A percentile compares a stretch with the other conserved stretches of the same genome.
Evolutionary conservation across 176 grass and related monocot genomes (phyloP).

Genomic region (Cenchrus purpureus): DNA sequence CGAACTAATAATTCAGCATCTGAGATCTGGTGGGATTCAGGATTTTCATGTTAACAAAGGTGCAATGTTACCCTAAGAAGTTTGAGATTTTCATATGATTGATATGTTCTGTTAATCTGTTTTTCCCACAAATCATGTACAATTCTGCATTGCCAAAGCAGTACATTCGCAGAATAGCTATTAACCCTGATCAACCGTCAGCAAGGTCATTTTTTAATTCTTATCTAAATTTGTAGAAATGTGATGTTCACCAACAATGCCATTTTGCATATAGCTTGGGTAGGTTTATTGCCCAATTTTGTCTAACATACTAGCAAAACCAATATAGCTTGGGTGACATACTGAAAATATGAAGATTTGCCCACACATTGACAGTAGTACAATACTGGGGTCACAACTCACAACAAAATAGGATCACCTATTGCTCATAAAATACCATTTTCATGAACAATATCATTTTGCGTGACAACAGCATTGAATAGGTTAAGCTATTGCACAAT

Average conservation of each 20-base stretch:
- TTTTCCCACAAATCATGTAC: not conserved
- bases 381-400: conserved; percentile 18
- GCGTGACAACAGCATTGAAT: not conserved
- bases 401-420: conserved; percentile 20
- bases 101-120: not conserved
- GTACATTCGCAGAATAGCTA: not conserved
- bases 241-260: conserved; percentile 10
- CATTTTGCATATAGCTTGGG: not conserved
- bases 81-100: not conserved
- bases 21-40: not conserved
- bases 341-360: not conserved
- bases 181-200: not conserved
- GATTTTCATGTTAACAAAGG: not conserved
- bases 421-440: not conserved
- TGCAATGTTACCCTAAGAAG: not conserved
- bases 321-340: not conserved
- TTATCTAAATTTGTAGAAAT: not conserved
- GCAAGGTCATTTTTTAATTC: not conserved
- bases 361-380: conserved; percentile 6
- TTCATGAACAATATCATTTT: conserved; percentile 2
- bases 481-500: not conserved
- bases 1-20: not conserved
- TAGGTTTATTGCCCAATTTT: not conserved
- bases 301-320: conserved; percentile 5
- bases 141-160: not conserved